A percentile compares a stretch with the other conserved stretches of the same genome.
Evolutionary conservation across 805 yeast species (phyloP).

Genomic region (Scheffersomyces lignosus): DNA sequence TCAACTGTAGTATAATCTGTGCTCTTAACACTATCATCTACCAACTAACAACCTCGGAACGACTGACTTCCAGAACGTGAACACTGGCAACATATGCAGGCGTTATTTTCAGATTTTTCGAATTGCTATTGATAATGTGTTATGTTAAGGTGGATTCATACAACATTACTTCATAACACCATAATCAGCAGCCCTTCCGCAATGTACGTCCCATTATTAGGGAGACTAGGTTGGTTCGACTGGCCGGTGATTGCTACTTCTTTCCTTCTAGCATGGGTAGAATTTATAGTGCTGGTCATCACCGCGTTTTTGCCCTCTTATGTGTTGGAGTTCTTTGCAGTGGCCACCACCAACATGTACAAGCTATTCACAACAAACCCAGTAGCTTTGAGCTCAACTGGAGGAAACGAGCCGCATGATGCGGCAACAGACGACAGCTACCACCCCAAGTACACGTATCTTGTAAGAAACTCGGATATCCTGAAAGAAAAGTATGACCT

Average conservation of each 20-base stretch:
- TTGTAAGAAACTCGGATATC: constrained; percentile 19
- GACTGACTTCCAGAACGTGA: too few species aligned
- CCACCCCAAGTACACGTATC: constrained; percentile 20
- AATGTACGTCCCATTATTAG: constrained; percentile 43
- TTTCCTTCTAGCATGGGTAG: constrained; percentile 49
- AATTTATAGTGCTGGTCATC: constrained; percentile 44
- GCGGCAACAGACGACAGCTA: constrained; percentile 5
- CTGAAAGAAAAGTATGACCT: constrained; percentile 23
- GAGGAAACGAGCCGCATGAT: constrained; percentile 1
- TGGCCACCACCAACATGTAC: constrained; percentile 25
- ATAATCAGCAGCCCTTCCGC: too few species aligned
- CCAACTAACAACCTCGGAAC: too few species aligned
- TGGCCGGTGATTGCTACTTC: constrained; percentile 49
- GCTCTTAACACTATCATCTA: too few species aligned
- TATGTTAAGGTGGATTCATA: too few species aligned
- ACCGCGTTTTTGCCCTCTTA: constrained; percentile 47
- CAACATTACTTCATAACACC: too few species aligned
- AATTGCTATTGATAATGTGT: too few species aligned
- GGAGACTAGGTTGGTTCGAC: constrained; percentile 48
- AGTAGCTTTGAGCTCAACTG: constrained; percentile 15
- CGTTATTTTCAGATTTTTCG: too few species aligned
- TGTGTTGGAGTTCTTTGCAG: constrained; percentile 37
- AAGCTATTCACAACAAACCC: constrained; percentile 25
- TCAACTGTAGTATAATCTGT: too few species aligned
- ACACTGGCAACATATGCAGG: too few species aligned